Conservation (phyloP, 2,329 filamentous ascomycete species). For the Fusarium equiseti region DNA sequence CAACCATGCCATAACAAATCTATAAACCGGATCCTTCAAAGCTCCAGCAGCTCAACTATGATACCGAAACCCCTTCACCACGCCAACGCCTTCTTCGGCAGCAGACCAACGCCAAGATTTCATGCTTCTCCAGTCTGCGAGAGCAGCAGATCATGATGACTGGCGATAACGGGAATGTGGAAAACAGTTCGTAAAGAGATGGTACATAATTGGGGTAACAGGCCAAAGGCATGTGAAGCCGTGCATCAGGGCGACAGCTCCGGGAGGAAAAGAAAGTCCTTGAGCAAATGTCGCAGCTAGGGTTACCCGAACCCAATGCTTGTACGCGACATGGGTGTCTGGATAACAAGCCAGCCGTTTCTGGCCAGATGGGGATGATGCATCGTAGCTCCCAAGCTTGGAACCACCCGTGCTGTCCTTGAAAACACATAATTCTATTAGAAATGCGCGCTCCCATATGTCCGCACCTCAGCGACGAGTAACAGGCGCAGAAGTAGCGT, state of each 20-base stretch:
- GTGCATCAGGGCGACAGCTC: neutral
- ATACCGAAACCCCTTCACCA: slow-evolving; percentile 30
- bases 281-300: slow-evolving; percentile 11
- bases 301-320: slow-evolving; percentile 15
- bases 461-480: slow-evolving; percentile 34
- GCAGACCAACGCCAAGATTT: slow-evolving; percentile 37
- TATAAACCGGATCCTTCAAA: slow-evolving; percentile 38
- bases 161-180: slow-evolving; percentile 23
- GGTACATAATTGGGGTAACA: slow-evolving; percentile 3
- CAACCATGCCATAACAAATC: slow-evolving; percentile 44
- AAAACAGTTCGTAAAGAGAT: slow-evolving; percentile 33
- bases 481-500: slow-evolving; percentile 39
- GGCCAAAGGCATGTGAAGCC: slow-evolving; percentile 3
- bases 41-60: slow-evolving; percentile 29
- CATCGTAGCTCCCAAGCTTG: neutral
- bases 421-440: neutral
- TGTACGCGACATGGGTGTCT: slow-evolving; percentile 7
- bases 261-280: neutral
- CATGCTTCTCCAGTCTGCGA: slow-evolving; percentile 31
- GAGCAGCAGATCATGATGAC: slow-evolving; percentile 21
- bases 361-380: neutral
- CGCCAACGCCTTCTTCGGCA: slow-evolving; percentile 39
- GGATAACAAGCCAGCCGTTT: slow-evolving; percentile 8
- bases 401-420: neutral
- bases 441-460: neutral